phyloP scores from a whole-genome alignment of 148 eudicot genomes.

The Cornus suecica region DNA sequence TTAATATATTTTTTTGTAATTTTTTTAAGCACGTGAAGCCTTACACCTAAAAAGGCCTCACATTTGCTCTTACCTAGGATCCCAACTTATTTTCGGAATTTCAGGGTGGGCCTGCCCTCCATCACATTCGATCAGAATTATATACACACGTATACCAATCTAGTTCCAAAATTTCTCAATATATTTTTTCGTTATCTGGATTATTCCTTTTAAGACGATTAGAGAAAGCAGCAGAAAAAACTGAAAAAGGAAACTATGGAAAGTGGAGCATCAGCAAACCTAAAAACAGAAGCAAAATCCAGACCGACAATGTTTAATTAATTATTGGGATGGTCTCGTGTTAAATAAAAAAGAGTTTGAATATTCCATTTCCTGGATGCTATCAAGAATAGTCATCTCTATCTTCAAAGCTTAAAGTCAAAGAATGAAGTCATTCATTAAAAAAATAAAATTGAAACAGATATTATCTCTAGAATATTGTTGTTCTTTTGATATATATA shows the following conservation, averaged over 20 bases:
- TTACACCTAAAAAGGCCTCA: too few species aligned
- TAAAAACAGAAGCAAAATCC: not conserved
- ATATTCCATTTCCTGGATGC: not conserved
- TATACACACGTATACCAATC: not conserved
- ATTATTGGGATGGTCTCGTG: not conserved
- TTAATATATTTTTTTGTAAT: too few species aligned
- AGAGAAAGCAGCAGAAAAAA: conserved; percentile 9
- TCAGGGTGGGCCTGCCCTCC: too few species aligned
- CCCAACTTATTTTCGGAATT: too few species aligned
- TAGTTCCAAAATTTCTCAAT: not conserved
- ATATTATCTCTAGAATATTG: not conserved
- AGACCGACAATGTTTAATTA: conserved; percentile 21
- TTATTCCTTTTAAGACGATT: conserved; percentile 7
- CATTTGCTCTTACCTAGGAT: too few species aligned
- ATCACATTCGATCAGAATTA: too few species aligned
- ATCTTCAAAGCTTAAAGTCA: conserved; percentile 7
- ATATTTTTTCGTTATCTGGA: not conserved
- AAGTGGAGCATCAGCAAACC: not conserved
- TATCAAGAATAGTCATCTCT: not conserved
- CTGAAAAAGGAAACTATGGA: not conserved
- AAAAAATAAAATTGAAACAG: not conserved
- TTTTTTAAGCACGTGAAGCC: too few species aligned
- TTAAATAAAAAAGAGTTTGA: not conserved
- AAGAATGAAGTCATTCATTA: conserved; percentile 1
- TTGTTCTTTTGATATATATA: not conserved